phyloP scores from a whole-genome alignment of 805 yeast species.

The Limtongia smithiae region DNA sequence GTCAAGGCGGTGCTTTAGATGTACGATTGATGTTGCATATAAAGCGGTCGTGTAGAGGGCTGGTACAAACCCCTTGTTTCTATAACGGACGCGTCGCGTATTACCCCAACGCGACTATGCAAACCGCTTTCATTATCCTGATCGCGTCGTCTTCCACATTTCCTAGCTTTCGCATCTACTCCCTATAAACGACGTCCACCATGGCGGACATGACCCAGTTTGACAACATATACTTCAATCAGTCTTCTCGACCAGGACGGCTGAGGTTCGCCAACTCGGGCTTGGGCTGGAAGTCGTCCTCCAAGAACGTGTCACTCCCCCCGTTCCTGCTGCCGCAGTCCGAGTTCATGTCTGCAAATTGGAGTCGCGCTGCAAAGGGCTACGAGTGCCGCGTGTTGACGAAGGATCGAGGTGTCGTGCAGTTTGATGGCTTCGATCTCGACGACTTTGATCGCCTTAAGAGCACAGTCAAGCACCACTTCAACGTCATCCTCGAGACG shows the following conservation, averaged over 20 bases:
- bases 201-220: conserved; percentile 51
- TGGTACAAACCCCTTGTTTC: too few species aligned
- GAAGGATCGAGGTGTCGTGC: conserved; percentile 77
- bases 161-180: too few species aligned
- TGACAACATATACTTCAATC: conserved; percentile 86
- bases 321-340: conserved; percentile 90
- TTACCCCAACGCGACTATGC: too few species aligned
- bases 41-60: too few species aligned
- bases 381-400: conserved; percentile 87
- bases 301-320: conserved; percentile 36
- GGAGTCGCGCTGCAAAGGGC: conserved; percentile 95
- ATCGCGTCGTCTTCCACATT: too few species aligned
- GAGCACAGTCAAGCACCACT: conserved; percentile 75
- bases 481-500: conserved; percentile 68
- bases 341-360: conserved; percentile 70
- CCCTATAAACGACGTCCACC: too few species aligned
- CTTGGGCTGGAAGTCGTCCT: conserved; percentile 85
- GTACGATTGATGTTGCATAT: too few species aligned
- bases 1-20: too few species aligned
- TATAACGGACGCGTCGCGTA: too few species aligned
- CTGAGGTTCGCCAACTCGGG: conserved; percentile 97
- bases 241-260: conserved; percentile 77
- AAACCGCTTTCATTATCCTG: too few species aligned
- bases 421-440: conserved; percentile 86
- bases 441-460: conserved; percentile 79